A percentile compares a stretch with the other conserved stretches of the same genome.
Evolutionary conservation across 2,329 filamentous ascomycete species (phyloP).

Genomic region (Pseudogymnoascus sp.): DNA sequence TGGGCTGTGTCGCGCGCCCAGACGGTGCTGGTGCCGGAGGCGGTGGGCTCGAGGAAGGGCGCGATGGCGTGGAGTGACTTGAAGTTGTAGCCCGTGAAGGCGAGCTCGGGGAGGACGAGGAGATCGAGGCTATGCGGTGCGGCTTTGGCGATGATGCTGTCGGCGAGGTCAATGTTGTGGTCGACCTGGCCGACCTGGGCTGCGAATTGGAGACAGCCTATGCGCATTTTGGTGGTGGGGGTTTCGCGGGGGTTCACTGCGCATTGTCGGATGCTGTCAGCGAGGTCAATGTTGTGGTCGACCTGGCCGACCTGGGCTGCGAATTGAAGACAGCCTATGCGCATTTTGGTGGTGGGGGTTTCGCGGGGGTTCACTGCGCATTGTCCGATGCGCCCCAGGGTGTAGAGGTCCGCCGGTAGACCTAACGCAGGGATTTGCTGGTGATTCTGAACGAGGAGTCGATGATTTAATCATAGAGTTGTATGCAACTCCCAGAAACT

Average conservation of each 20-base stretch:
- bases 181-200: slow-evolving; percentile 59
- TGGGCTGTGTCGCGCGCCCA: slow-evolving; percentile 60
- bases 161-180: slow-evolving; percentile 61
- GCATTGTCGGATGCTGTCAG: slow-evolving; percentile 57
- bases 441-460: neutral
- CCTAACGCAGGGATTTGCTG: neutral
- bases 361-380: neutral
- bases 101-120: slow-evolving; percentile 66
- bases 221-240: slow-evolving; percentile 42
- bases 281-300: slow-evolving; percentile 59
- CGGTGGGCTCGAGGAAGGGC: slow-evolving; percentile 56
- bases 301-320: slow-evolving; percentile 59
- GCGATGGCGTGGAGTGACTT: slow-evolving; percentile 54
- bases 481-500: neutral
- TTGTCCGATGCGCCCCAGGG: neutral
- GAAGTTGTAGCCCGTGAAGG: slow-evolving; percentile 68
- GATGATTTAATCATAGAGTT: neutral
- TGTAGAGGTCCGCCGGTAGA: neutral
- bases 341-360: slow-evolving; percentile 37
- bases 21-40: slow-evolving; percentile 53
- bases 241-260: neutral
- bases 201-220: slow-evolving; percentile 64
- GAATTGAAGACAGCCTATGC: slow-evolving; percentile 64
- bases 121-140: slow-evolving; percentile 51
- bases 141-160: slow-evolving; percentile 49